These are phyloP conservation scores for Xylaria bambusicola DNA, from an alignment of 495 filamentous ascomycete genomes.

Conservation along the genomic window DNA sequence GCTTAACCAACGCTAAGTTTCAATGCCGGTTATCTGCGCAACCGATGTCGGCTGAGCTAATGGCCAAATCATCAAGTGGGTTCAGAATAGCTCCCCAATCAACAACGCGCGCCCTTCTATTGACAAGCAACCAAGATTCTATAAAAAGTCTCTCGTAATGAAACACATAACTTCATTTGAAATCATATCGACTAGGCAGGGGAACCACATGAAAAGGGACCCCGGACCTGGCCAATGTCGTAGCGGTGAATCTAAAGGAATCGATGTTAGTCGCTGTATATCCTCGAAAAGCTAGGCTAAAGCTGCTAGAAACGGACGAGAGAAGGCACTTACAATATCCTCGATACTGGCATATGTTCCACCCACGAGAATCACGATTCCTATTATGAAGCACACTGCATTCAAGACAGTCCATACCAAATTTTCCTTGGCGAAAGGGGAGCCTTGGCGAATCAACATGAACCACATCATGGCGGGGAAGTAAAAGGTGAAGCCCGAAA, in stretches of 20 bases:
- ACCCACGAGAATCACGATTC: constrained; percentile 55
- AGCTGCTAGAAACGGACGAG: not conserved
- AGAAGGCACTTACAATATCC: constrained; percentile 51
- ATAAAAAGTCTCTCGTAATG: not conserved
- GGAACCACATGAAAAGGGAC: constrained; percentile 11
- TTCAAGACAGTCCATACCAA: constrained; percentile 50
- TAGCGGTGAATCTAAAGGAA: constrained; percentile 10
- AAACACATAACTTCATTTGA: not conserved
- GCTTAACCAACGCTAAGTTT: constrained; percentile 1
- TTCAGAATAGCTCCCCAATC: not conserved
- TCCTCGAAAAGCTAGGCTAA: not conserved
- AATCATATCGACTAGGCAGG: constrained; percentile 2
- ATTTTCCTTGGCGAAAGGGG: constrained; percentile 49
- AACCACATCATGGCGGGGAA: constrained; percentile 68
- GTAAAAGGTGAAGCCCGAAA: constrained; percentile 66
- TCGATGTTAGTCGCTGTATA: constrained; percentile 1
- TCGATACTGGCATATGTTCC: constrained; percentile 61
- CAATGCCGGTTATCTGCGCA: not conserved
- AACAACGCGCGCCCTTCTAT: constrained; percentile 1
- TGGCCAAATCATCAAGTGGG: not conserved
- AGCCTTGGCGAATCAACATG: constrained; percentile 59
- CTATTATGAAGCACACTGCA: constrained; percentile 54
- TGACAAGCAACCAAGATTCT: no score
- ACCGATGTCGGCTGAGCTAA: not conserved
- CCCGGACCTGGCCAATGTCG: not conserved